phyloP scores from a whole-genome alignment of 768 basidiomycete species.

The Leccinellum rugosiceps region DNA sequence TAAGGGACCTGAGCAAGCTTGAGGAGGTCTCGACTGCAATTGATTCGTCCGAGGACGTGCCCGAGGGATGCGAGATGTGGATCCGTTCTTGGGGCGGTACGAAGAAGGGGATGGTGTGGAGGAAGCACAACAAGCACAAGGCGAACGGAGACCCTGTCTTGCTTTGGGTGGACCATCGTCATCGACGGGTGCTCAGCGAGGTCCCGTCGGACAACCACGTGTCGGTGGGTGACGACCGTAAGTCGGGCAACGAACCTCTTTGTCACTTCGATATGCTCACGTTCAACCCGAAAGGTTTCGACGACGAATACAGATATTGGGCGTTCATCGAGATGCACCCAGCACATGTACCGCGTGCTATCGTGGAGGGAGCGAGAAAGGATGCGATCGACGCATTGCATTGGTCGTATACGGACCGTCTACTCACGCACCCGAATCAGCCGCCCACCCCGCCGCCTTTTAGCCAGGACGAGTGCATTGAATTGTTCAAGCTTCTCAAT shows the following conservation, averaged over 20 bases:
- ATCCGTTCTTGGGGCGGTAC: conserved; percentile 40
- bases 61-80: conserved; percentile 75
- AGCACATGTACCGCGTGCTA: conserved; percentile 52
- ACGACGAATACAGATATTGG: conserved; percentile 81
- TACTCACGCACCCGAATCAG: conserved; percentile 54
- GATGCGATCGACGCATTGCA: conserved; percentile 76
- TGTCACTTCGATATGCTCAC: not conserved
- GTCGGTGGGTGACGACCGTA: conserved; percentile 40
- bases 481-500: conserved; percentile 58
- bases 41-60: no score
- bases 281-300: conserved; percentile 47
- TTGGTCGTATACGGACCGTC: conserved; percentile 80
- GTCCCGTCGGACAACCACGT: conserved; percentile 34
- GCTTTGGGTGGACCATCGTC: conserved; percentile 67
- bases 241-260: conserved; percentile 11
- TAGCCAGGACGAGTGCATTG: conserved; percentile 72
- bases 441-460: conserved; percentile 60
- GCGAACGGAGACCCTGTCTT: conserved; percentile 35
- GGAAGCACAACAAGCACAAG: conserved; percentile 30
- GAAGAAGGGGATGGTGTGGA: conserved; percentile 27
- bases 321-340: conserved; percentile 76
- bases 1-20: no score
- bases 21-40: no score
- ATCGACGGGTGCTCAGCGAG: conserved; percentile 48
- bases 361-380: conserved; percentile 52